Percentiles rank a stretch among this genome's conserved stretches.
phyloP scores from a whole-genome alignment of 208 protist genomes.

The Cochliopodium minus region DNA sequence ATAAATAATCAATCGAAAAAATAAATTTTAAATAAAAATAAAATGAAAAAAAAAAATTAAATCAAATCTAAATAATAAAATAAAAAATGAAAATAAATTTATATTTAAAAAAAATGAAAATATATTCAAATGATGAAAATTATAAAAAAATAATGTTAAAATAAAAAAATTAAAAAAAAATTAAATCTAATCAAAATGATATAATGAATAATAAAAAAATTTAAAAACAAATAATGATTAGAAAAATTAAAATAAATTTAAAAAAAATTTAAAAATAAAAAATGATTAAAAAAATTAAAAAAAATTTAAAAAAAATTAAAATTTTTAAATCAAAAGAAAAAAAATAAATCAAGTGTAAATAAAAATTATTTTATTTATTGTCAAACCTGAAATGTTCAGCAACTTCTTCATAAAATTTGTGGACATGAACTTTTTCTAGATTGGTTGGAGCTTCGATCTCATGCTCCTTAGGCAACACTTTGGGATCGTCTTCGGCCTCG shows the following conservation, averaged over 20 bases:
- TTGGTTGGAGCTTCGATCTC: not conserved
- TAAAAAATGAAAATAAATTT: no score
- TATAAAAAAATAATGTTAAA: constrained; percentile 2
- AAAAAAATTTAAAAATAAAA: constrained; percentile 9
- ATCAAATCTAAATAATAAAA: no score
- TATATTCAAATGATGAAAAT: no score
- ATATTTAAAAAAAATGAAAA: no score
- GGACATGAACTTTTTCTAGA: not conserved
- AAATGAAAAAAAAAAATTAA: no score
- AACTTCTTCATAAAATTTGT: not conserved
- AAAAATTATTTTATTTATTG: not conserved
- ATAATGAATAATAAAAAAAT: constrained; percentile 8
- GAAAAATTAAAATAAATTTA: constrained; percentile 9
- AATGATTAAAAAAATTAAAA: constrained; percentile 8
- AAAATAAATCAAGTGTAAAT: no score
- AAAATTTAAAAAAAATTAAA: constrained; percentile 8
- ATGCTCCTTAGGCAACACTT: not conserved
- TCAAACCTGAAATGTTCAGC: not conserved
- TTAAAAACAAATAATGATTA: constrained; percentile 7
- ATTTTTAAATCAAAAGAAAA: constrained; percentile 6
- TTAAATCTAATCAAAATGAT: constrained; percentile 4
- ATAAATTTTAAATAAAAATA: no score
- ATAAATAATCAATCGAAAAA: no score
- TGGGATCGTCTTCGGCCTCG: not conserved
- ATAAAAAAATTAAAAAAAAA: constrained; percentile 11